These are phyloP conservation scores for Craterostigma plantagineum DNA, from an alignment of 257 asterid species.

Conservation along the genomic window DNA sequence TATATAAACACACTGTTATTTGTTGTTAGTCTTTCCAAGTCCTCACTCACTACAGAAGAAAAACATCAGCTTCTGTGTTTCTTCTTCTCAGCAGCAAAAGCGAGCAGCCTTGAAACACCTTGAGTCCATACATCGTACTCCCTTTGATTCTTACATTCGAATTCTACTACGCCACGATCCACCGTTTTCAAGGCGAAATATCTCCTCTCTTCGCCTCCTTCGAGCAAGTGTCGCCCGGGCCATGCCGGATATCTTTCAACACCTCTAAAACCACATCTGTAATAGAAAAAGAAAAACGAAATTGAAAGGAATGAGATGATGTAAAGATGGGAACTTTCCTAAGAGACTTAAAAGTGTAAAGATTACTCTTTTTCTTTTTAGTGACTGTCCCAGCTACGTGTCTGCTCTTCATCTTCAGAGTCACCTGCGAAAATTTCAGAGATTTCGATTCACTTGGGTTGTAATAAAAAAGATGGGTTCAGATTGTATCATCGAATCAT, in stretches of 20 bases:
- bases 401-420: constrained; percentile 81
- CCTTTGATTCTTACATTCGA: constrained; percentile 69
- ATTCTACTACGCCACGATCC: constrained; percentile 63
- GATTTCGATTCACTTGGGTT: constrained; percentile 15
- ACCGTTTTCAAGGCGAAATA: constrained; percentile 74
- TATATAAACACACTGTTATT: too few relatives aligned
- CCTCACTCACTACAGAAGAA: too few relatives aligned
- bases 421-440: constrained; percentile 27
- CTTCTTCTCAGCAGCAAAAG: constrained; percentile 59
- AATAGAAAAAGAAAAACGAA: neutral
- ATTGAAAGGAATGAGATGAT: too few relatives aligned
- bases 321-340: too few relatives aligned
- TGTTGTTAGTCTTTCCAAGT: too few relatives aligned
- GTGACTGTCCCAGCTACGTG: constrained; percentile 93
- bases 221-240: constrained; percentile 93
- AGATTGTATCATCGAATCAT: constrained; percentile 12
- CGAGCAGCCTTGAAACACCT: constrained; percentile 75
- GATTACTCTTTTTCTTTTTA: constrained; percentile 94
- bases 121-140: constrained; percentile 93
- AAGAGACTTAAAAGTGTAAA: too few relatives aligned
- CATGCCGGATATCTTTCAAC: constrained; percentile 67
- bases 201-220: constrained; percentile 60
- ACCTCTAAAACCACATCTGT: constrained; percentile 77
- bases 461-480: constrained; percentile 14
- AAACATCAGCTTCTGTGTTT: constrained; percentile 16